Evolutionary conservation across 352 stramenopile species (phyloP), one percentile per base, ranked within the genome.

Genomic region (Phytophthora fragariaefolia): DNA sequence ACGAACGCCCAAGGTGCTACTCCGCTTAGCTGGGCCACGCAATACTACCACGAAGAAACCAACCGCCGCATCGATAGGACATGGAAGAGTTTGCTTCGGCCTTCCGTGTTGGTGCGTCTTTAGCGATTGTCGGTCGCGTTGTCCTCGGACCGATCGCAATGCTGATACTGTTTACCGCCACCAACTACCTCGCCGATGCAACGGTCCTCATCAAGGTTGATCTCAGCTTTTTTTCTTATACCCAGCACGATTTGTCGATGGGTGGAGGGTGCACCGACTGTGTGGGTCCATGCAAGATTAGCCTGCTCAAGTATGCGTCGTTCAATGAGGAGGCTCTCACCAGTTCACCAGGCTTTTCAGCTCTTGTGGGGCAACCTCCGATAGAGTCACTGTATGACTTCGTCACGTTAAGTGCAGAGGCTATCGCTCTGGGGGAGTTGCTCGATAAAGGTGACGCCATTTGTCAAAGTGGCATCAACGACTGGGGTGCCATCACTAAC

Each of bases 381-480:
- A 58, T 28, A 17, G 20, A 47, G 13, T 63, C 32, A 2, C 13
- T 54, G 52, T 69, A 50, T 8, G 52, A 69, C 27, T 57, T 63
- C 17, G 58, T 45, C 27, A 4, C n/a, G 1, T 26, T 69, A 0
- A 69, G 38, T 20, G 46, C 36, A 9, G 45, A 69, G 30, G 54
- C 36, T 9, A 46, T 58, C 34, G 27, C 30, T 20, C 47, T 69
- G 8, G 61, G 42, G 6, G 32, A 42, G 12, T 22, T 3, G 2
- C 34, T 69, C 9, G 61, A 63, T n/a, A 32, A 9, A n/a, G 34
- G 63, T 8, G 48, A 17, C 4, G 32, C 46, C 7, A 50, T 52
- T 20, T 69, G 61, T 27, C 52, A 63, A 27, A 59, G 52, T 7
- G 61, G 61, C 17, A 46, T 54, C 12, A 58, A 54, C 32, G 60